phyloP scores from a whole-genome alignment of 768 basidiomycete species.

The Rhodotorula kratochvilovae region DNA sequence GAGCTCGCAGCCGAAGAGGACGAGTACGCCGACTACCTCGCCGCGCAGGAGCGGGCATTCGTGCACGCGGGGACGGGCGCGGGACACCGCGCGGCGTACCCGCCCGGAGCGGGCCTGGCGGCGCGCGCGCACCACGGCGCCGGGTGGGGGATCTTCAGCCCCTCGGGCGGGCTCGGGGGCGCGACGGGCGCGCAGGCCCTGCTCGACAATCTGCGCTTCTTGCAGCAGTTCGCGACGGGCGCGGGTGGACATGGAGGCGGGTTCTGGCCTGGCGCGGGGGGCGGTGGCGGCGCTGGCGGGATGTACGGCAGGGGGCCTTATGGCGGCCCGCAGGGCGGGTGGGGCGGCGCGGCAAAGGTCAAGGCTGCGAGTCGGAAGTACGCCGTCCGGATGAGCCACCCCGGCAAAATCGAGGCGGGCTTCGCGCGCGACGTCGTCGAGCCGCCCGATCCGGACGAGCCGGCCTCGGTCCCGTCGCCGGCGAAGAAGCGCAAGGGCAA shows the following conservation, averaged over 20 bases:
- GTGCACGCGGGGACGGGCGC: too few relatives aligned
- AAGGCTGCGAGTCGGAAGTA: constrained; percentile 26
- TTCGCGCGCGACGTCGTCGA: constrained; percentile 31
- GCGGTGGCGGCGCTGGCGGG: not conserved
- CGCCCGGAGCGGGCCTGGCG: not conserved
- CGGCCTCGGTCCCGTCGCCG: not conserved
- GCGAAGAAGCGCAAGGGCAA: constrained; percentile 6
- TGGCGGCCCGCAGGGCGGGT: not conserved
- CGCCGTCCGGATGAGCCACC: constrained; percentile 29
- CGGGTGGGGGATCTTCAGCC: not conserved
- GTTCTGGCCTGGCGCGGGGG: not conserved
- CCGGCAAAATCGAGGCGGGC: constrained; percentile 7
- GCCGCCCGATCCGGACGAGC: constrained; percentile 9
- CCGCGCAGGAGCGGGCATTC: not conserved
- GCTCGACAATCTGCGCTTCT: not conserved
- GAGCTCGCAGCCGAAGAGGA: not conserved
- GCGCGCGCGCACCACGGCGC: too few relatives aligned
- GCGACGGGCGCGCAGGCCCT: not conserved
- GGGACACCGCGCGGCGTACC: too few relatives aligned
- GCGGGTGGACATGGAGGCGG: not conserved
- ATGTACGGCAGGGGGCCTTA: not conserved
- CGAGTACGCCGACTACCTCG: not conserved
- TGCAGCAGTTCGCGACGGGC: not conserved
- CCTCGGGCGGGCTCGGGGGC: not conserved
- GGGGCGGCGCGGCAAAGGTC: constrained; percentile 31